Base-by-base conservation (phyloP, 2,329 filamentous ascomycete genomes). In the Aspergillus sp. region DNA sequence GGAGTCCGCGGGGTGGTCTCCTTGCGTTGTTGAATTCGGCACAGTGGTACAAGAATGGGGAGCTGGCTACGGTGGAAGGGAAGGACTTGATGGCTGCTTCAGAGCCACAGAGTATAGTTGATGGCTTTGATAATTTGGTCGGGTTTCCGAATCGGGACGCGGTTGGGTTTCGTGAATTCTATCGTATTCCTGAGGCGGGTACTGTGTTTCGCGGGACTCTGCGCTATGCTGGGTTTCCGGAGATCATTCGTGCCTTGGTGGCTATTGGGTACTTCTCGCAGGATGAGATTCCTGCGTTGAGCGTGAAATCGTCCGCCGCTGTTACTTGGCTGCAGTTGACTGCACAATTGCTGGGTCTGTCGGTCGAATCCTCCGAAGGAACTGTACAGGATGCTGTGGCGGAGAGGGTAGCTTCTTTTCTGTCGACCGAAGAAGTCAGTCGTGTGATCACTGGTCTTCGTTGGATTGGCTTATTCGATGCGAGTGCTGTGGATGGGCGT, bases 131-230 rank as follows among this genome's bases (percentile, higher is more conserved):
- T 12, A 41, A 51, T 2, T 5, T 60, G 2, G 58, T 56, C 5
- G 58, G 45, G 6, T 60, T 47, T 38, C 52, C 58, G 8, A 60
- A 60, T 32, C 58, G 52, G 9, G 19, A 60, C 12, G 28, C 58
- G 13, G 25, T 48, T 47, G 52, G 45, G 3, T 55, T 60, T 9
- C 23, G 45, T 5, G 25, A 52, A 6, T 60, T 51, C 19, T 60
- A 60, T 25, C 6, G 25, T 8, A 60, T 60, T 10, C 58, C 52
- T 8, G 58, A 52, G 32, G 47, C 58, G 1, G 19, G 32, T 1
- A 52, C 47, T 15, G 58, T 60, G 12, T 56, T 60, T 10, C 43
- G 58, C 1, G 58, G 52, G 4, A 56, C 58, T 5, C 28, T 60
- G 47, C 36, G 57, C n/a, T 59, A 59, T 25, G 25, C 32, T 21